A percentile compares a stretch with the other conserved stretches of the same genome.
Evolutionary conservation across 2,329 filamentous ascomycete genomes (phyloP).

Genomic region (Fusarium sp.): DNA sequence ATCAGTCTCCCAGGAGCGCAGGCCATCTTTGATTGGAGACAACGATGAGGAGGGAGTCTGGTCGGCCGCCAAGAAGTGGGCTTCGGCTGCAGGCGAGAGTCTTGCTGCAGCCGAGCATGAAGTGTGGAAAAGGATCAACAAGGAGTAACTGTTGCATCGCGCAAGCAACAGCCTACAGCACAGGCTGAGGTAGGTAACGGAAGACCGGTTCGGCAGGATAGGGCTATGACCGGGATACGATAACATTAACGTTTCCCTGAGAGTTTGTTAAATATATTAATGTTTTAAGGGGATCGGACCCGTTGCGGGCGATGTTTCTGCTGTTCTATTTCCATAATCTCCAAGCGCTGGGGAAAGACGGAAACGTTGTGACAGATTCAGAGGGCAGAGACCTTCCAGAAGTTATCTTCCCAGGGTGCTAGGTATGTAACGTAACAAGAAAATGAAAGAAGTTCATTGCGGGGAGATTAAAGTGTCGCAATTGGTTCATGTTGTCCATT

Average conservation of each 20-base stretch:
- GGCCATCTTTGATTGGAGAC: conserved; percentile 36
- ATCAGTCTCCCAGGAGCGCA: conserved; percentile 41
- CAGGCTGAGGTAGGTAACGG: conserved; percentile 8
- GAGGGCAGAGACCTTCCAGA: conserved; percentile 7
- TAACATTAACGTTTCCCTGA: conserved; percentile 24
- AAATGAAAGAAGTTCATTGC: conserved; percentile 30
- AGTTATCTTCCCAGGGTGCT: conserved; percentile 3
- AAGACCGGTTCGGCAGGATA: conserved; percentile 18
- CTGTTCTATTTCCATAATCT: conserved; percentile 42
- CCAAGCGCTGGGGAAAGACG: conserved; percentile 17
- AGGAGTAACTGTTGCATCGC: conserved; percentile 51
- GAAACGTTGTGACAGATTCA: conserved; percentile 19
- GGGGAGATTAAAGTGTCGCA: conserved; percentile 27
- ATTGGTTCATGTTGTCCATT: conserved; percentile 42
- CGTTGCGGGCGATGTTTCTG: conserved; percentile 28
- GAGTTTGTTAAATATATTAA: conserved; percentile 37
- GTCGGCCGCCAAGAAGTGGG: conserved; percentile 67
- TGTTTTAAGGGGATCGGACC: conserved; percentile 36
- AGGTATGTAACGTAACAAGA: conserved; percentile 24
- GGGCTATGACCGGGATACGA: conserved; percentile 31
- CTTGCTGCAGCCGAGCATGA: conserved; percentile 67
- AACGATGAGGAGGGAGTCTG: conserved; percentile 59
- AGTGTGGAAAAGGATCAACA: conserved; percentile 72
- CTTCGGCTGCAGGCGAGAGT: conserved; percentile 64
- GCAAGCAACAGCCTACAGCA: neutral